Evolutionary conservation across 2,329 filamentous ascomycete genomes (phyloP).

Genomic region (Hypoxylon sp.): DNA sequence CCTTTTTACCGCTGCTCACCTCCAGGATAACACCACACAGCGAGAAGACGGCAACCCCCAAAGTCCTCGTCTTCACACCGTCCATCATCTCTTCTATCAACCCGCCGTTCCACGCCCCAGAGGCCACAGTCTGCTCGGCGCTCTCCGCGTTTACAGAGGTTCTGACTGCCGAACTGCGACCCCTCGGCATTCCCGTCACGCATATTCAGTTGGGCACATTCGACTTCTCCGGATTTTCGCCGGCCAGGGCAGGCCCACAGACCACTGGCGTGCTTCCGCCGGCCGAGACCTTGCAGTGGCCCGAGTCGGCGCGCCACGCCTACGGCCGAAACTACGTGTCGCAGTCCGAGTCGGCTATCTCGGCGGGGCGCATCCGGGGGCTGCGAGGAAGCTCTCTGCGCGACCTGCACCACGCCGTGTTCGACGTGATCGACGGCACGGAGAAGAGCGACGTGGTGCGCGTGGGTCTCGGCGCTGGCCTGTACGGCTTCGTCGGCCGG

Average conservation of each 20-base stretch:
- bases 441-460: slow-evolving; percentile 70
- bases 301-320: slow-evolving; percentile 64
- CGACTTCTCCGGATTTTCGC: slow-evolving; percentile 76
- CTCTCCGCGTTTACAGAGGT: slow-evolving; percentile 87
- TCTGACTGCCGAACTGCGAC: slow-evolving; percentile 78
- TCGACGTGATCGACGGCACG: slow-evolving; percentile 81
- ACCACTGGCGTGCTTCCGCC: slow-evolving; percentile 51
- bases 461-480: slow-evolving; percentile 82
- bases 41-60: slow-evolving; percentile 59
- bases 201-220: slow-evolving; percentile 93
- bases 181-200: slow-evolving; percentile 78
- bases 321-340: slow-evolving; percentile 69
- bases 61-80: slow-evolving; percentile 80
- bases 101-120: slow-evolving; percentile 82
- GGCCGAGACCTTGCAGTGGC: slow-evolving; percentile 69
- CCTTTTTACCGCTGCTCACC: slow-evolving; percentile 83
- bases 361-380: slow-evolving; percentile 64
- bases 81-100: slow-evolving; percentile 81
- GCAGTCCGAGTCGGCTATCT: slow-evolving; percentile 63
- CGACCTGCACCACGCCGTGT: slow-evolving; percentile 84
- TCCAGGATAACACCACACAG: slow-evolving; percentile 57
- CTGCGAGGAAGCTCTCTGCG: slow-evolving; percentile 75
- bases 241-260: slow-evolving; percentile 45
- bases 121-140: slow-evolving; percentile 84
- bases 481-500: slow-evolving; percentile 85